phyloP scores from a whole-genome alignment of 495 filamentous ascomycete species.

The Choiromyces venosus region DNA sequence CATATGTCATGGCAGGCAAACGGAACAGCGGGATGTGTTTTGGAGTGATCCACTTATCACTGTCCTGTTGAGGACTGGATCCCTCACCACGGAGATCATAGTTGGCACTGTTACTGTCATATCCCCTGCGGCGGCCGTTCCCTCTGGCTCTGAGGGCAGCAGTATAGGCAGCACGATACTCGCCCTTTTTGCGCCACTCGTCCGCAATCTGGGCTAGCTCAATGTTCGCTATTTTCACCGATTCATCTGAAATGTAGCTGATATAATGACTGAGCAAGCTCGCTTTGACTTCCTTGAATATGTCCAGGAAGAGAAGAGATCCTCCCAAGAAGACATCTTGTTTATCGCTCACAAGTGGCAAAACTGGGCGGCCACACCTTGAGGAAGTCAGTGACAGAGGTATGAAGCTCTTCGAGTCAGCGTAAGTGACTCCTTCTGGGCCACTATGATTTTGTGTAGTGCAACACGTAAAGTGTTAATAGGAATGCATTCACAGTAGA shows the following conservation, averaged over 20 bases:
- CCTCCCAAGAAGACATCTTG: slow-evolving; percentile 24
- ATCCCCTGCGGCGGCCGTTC: not conserved
- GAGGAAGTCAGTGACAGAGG: slow-evolving; percentile 23
- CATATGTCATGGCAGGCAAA: not conserved
- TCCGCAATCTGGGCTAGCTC: not conserved
- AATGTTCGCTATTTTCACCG: not conserved
- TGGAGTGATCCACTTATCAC: not conserved
- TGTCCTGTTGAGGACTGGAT: not conserved
- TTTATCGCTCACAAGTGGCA: slow-evolving; percentile 11
- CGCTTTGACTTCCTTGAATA: slow-evolving; percentile 23
- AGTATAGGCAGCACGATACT: not conserved
- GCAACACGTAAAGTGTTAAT: slow-evolving; percentile 3
- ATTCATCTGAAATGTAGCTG: slow-evolving; percentile 12
- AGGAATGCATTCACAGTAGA: not conserved
- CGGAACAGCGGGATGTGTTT: not conserved
- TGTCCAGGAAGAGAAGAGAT: slow-evolving; percentile 25
- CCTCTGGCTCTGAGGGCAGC: not conserved
- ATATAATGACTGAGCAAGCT: slow-evolving; percentile 24
- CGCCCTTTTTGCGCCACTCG: not conserved
- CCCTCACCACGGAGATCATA: not conserved
- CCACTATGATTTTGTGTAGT: slow-evolving; percentile 24
- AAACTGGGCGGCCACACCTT: slow-evolving; percentile 7
- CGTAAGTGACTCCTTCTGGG: slow-evolving; percentile 17
- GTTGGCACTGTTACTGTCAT: not conserved
- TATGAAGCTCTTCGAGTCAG: slow-evolving; percentile 20